Base-by-base conservation (phyloP, 306 rosid species). In the Lotus japonicus region DNA sequence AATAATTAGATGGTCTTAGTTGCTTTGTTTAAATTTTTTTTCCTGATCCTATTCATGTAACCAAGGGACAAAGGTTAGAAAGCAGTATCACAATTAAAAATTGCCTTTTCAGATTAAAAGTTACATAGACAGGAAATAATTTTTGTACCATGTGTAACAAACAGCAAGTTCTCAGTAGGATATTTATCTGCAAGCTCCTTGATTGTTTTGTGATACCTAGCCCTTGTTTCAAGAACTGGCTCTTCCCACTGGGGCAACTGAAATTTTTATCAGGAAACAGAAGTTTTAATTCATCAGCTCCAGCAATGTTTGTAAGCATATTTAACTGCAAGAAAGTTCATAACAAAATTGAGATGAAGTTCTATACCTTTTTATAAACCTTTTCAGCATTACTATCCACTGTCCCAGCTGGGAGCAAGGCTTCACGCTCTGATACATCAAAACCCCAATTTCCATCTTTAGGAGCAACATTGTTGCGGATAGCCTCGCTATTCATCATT, bases 171-270 rank as follows among this genome's bases (percentile, higher is more conserved):
- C 53, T 94, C 80, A 1, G 69, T 52, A 9, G 92, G 90, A 71
- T 77, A 81, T 59, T 82, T 85, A 75, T 94, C 86, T 0, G 97
- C 94, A 66, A 90, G 94, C 21, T 75, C 81, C 80, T 82, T 65
- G 63, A 90, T 31, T 51, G 82, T 43, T 18, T 84, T 66, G n/a
- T 75, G 76, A 70, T 86, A 94, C 81, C 97, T 82, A 9, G 50
- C 58, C 58, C 83, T 79, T 45, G 97, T 65, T 33, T 12, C 59
- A 8, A 1, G 13, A 67, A 48, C 61, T 4, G 89, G 38, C 73
- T 87, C 98, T 60, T 68, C 90, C 97, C 97, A 88, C 42, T 58
- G 67, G 4, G 91, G 97, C 75, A 90, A 41, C 98, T 92, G 76
- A 17, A 59, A 10, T 77, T 74, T 41, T 74, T 41, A 76, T 12